These are phyloP conservation scores for Diversispora epigaea DNA, from an alignment of 192 early-diverging fungal genomes.

Conservation along the genomic window DNA sequence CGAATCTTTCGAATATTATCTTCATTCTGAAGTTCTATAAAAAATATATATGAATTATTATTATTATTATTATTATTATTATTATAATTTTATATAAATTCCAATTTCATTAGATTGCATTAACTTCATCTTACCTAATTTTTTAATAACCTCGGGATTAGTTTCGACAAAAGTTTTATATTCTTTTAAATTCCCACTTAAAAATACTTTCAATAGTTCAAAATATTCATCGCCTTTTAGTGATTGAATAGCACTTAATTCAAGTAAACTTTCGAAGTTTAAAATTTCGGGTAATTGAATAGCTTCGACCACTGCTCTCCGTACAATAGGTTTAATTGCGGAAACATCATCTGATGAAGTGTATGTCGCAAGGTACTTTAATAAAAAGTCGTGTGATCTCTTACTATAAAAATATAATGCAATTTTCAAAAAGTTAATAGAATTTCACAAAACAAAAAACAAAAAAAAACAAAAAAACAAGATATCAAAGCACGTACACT, in stretches of 20 bases:
- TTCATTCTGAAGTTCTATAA: conserved; percentile 46
- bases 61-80: background rate
- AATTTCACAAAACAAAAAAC: background rate
- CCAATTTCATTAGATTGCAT: too few relatives aligned
- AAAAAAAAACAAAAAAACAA: background rate
- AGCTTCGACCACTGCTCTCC: conserved; percentile 65
- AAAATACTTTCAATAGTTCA: conserved; percentile 69
- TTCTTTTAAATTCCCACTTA: conserved; percentile 62
- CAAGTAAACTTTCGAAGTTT: conserved; percentile 74
- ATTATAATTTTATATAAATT: background rate
- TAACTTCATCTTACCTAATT: conserved; percentile 44
- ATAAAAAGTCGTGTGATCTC: conserved; percentile 58
- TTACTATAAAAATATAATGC: conserved; percentile 26
- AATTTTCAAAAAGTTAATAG: background rate
- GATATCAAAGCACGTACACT: conserved; percentile 47
- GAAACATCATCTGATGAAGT: conserved; percentile 46
- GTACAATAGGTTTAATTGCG: conserved; percentile 52
- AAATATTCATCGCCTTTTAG: conserved; percentile 54
- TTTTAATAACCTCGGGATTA: conserved; percentile 53
- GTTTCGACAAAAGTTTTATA: conserved; percentile 61
- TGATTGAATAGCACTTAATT: conserved; percentile 61
- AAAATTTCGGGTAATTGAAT: conserved; percentile 67
- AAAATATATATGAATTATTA: conserved; percentile 9
- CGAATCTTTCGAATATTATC: conserved; percentile 79
- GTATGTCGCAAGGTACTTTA: conserved; percentile 67